phyloP scores from a whole-genome alignment of 306 rosid species.

The Calophaca sinica region DNA sequence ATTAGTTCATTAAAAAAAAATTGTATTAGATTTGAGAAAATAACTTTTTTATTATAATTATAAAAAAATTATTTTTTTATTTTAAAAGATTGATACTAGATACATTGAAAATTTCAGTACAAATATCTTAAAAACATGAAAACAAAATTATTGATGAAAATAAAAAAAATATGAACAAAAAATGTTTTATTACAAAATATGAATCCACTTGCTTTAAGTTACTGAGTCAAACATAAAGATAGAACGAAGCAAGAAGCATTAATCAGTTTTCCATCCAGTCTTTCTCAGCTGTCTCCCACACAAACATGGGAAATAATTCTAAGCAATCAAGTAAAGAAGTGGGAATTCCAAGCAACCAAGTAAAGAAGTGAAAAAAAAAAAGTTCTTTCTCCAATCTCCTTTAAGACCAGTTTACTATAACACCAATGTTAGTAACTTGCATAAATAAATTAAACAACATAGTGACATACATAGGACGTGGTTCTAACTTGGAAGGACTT shows the following conservation, averaged over 20 bases:
- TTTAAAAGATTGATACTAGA: no score
- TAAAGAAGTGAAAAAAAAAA: no score
- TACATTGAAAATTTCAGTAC: no score
- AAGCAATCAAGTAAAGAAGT: not conserved
- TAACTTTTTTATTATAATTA: not conserved
- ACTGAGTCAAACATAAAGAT: not conserved
- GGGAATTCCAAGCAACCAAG: no score
- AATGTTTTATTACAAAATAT: no score
- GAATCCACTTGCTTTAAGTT: no score
- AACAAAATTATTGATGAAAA: no score
- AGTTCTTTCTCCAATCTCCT: slow-evolving; percentile 27
- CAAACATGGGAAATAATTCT: not conserved
- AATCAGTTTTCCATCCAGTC: not conserved
- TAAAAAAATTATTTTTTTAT: not conserved
- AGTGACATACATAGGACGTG: not conserved
- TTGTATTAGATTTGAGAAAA: not conserved
- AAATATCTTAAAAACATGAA: no score
- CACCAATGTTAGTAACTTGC: not conserved
- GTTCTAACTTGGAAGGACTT: not conserved
- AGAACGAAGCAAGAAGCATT: not conserved
- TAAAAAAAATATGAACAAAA: no score
- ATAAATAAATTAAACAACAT: not conserved
- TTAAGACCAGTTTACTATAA: not conserved
- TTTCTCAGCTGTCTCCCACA: slow-evolving; percentile 16
- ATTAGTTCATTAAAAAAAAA: not conserved